Conservation (phyloP, 371 early-diverging fungal genomes). For the Catenaria anguillulae region DNA sequence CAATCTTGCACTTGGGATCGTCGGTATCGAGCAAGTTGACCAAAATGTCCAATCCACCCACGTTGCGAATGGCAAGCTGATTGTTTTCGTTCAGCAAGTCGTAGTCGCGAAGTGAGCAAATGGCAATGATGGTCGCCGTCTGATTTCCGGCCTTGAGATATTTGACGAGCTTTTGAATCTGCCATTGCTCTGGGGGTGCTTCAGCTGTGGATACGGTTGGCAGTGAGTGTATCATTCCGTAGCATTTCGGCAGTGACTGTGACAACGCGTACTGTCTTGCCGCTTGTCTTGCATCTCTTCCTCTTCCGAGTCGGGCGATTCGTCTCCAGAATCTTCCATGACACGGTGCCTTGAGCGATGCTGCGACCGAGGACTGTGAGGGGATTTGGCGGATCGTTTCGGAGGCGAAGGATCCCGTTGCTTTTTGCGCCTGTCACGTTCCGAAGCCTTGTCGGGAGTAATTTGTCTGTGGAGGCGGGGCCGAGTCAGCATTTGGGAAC, state of each 20-base stretch:
- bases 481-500: too few relatives aligned
- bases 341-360: not conserved
- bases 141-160: constrained; percentile 37
- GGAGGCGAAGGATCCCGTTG: not conserved
- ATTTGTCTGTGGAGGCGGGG: constrained; percentile 3
- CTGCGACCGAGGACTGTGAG: not conserved
- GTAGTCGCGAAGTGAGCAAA: constrained; percentile 39
- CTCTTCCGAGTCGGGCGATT: not conserved
- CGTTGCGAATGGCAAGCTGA: constrained; percentile 39
- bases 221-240: not conserved
- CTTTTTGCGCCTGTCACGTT: not conserved
- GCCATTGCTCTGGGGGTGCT: constrained; percentile 38
- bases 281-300: constrained; percentile 7
- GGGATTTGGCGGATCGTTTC: not conserved
- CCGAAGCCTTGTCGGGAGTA: not conserved
- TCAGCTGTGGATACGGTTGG: too few relatives aligned
- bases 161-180: constrained; percentile 40
- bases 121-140: constrained; percentile 43
- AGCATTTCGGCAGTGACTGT: not conserved
- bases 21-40: constrained; percentile 42
- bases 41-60: constrained; percentile 37
- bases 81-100: constrained; percentile 36
- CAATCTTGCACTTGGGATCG: constrained; percentile 38
- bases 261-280: not conserved
- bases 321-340: not conserved